Percentiles rank a stretch among this genome's conserved stretches.
These are phyloP conservation scores for Backusella macrospora DNA, from an alignment of 192 early-diverging fungal species.

Conservation along the genomic window DNA sequence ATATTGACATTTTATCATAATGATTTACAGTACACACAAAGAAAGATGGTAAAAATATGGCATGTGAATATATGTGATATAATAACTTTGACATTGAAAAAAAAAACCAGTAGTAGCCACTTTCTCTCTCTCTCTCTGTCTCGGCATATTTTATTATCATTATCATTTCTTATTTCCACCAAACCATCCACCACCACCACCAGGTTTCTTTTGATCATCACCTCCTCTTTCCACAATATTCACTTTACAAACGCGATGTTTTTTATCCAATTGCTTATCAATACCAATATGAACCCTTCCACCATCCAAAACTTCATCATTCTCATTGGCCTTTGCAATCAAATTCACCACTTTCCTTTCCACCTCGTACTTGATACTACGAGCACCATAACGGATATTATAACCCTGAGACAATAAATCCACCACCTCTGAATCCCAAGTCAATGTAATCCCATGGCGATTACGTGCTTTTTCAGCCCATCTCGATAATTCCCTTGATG, in stretches of 20 bases:
- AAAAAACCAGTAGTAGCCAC: too few species aligned
- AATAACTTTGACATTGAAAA: too few species aligned
- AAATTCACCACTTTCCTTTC: constrained; percentile 47
- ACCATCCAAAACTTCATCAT: constrained; percentile 47
- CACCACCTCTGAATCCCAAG: constrained; percentile 44
- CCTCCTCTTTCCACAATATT: constrained; percentile 24
- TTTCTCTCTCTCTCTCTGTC: too few species aligned
- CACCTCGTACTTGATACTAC: constrained; percentile 52
- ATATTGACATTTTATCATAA: too few species aligned
- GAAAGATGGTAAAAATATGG: too few species aligned
- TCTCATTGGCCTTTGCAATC: constrained; percentile 48
- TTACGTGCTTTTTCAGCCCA: constrained; percentile 46
- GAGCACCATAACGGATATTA: constrained; percentile 50
- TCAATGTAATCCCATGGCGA: constrained; percentile 46
- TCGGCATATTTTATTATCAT: too few species aligned
- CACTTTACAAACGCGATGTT: constrained; percentile 20
- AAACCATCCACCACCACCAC: neutral
- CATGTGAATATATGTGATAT: too few species aligned
- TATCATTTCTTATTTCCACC: constrained; percentile 7
- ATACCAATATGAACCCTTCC: constrained; percentile 36
- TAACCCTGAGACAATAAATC: constrained; percentile 40
- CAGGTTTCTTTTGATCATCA: constrained; percentile 18
- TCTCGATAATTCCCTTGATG: constrained; percentile 34
- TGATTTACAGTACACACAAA: too few species aligned
- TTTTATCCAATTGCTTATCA: constrained; percentile 24